These are phyloP conservation scores for Saposhnikovia divaricata DNA, from an alignment of 129 eudicot species.

Conservation along the genomic window DNA sequence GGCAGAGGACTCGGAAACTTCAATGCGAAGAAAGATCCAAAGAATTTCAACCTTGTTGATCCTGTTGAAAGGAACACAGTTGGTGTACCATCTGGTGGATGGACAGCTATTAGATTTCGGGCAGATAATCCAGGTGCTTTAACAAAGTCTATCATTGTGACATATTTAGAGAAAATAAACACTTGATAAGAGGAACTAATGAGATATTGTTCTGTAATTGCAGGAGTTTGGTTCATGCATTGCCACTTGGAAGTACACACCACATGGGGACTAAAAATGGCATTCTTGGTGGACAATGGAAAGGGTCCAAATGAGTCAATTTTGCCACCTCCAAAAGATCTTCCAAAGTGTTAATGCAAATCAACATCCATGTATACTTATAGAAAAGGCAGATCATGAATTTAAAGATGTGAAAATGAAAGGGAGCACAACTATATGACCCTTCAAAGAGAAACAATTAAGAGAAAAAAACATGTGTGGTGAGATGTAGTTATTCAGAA, in stretches of 20 bases:
- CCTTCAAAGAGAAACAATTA: neutral
- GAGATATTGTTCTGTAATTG: neutral
- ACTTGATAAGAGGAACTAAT: neutral
- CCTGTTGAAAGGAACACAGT: constrained; percentile 85
- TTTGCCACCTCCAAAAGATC: constrained; percentile 79
- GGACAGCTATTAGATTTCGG: constrained; percentile 69
- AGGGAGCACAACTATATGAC: neutral
- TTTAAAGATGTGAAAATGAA: neutral
- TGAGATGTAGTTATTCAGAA: constrained; percentile 26
- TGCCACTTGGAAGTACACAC: constrained; percentile 83
- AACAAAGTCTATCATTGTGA: neutral
- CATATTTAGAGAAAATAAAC: neutral
- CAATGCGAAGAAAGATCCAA: constrained; percentile 47
- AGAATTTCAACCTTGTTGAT: constrained; percentile 63
- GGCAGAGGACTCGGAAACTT: constrained; percentile 74
- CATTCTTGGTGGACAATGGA: constrained; percentile 75
- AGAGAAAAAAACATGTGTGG: constrained; percentile 7
- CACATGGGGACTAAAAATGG: constrained; percentile 85
- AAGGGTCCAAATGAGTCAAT: constrained; percentile 69
- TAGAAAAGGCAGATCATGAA: neutral
- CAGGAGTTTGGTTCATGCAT: constrained; percentile 93
- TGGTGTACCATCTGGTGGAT: constrained; percentile 84
- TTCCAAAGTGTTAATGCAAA: constrained; percentile 47
- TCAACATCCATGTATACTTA: neutral
- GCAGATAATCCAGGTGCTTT: constrained; percentile 80